Evolutionary conservation across 805 yeast species (phyloP), one percentile per base, ranked within the genome.

Genomic region (Priceomyces castillae): DNA sequence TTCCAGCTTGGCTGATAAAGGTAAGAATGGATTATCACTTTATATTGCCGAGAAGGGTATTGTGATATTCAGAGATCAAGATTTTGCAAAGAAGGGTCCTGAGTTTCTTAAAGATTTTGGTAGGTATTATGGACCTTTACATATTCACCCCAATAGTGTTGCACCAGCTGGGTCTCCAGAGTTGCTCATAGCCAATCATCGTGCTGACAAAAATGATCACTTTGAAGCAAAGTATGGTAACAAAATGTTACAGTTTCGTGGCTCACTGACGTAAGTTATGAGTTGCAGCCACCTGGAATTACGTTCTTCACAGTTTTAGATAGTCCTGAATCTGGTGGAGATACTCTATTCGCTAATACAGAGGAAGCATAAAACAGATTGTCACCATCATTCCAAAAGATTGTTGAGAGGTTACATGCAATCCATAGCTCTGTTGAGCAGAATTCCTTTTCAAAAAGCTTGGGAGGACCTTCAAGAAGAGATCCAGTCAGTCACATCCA

Each of bases 21-120:
- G 76, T 23, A 81, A 80, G 55, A 80, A 84, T 51, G 90, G 84
- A 52, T 69, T 85, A 46, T 89, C 90, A 1, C 66, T 81, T 20
- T 69, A 74, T 26, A 81, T 79, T 40, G 89, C 85, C 16, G 80
- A 81, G 54, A 69, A 84, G 56, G 89, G 86, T 56, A 82, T 84
- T 37, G 80, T 80, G 18, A 77, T 80, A 2, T 80, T 82, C 56
- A 73, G 84, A 55, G 73, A 79, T 51, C 88, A 83, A 60, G 87
- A 84, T 57, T 73, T 84, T 46, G 71, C 76, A 37, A 40, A 46
- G 17, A 56, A 64, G 20, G 69, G 69, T 2, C 71, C 71, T 7
- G 47, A 53, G 22, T 65, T 53, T 43, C 58, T 59, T 25, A 55
- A 57, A 23, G 65, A 66, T 25, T 66, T 51, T 41, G 69, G 64